Conservation (phyloP, 1,284 basidiomycete genomes). For the Cutaneotrichosporon sp. region DNA sequence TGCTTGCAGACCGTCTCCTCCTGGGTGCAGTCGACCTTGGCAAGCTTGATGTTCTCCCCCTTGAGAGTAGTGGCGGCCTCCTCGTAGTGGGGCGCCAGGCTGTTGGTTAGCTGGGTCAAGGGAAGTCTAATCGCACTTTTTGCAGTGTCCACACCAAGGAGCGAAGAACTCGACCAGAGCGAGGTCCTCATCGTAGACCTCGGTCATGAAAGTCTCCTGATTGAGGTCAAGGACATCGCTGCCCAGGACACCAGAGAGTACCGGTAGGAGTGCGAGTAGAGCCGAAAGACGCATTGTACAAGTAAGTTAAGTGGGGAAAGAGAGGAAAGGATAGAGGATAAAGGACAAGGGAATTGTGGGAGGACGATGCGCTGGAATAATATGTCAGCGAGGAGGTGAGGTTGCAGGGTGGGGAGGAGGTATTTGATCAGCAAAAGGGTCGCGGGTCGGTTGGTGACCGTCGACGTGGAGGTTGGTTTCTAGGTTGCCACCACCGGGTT, state of each 20-base stretch:
- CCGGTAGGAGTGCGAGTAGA: constrained; percentile 26
- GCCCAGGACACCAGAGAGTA: constrained; percentile 27
- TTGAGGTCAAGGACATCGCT: constrained; percentile 75
- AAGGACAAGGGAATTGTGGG: not conserved
- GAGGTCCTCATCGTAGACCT: constrained; percentile 66
- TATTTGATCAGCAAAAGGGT: too few species aligned
- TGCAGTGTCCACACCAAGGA: constrained; percentile 51
- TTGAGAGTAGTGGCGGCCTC: constrained; percentile 91
- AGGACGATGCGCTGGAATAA: not conserved
- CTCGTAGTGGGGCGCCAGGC: constrained; percentile 86
- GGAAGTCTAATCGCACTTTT: constrained; percentile 34
- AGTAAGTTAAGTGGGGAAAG: not conserved
- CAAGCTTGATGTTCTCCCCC: constrained; percentile 81
- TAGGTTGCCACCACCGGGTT: too few species aligned
- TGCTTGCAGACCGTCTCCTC: constrained; percentile 77
- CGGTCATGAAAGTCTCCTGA: constrained; percentile 63
- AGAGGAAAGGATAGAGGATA: not conserved
- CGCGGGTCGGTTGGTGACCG: not conserved
- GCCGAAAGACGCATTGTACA: constrained; percentile 16
- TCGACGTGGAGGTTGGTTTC: not conserved
- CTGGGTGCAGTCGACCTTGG: constrained; percentile 93
- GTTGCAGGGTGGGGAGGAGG: too few species aligned
- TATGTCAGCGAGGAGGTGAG: too few species aligned
- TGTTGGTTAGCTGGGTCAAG: constrained; percentile 6
- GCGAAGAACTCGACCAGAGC: constrained; percentile 73